phyloP scores from a whole-genome alignment of 192 early-diverging fungal species.

The Coemansia sp. region DNA sequence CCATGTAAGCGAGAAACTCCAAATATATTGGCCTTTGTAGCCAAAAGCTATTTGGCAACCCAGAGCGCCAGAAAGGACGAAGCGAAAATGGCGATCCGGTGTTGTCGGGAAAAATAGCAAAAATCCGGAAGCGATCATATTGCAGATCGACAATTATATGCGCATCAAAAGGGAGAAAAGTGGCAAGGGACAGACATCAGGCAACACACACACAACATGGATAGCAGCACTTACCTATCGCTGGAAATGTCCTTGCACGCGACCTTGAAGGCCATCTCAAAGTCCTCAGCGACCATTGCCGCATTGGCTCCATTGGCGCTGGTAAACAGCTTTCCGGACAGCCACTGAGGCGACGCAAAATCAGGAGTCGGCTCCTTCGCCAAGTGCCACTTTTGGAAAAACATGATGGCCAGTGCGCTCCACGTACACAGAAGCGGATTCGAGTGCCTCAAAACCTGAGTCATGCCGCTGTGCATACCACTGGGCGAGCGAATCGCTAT shows the following conservation, averaged over 20 bases:
- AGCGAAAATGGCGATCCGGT: neutral
- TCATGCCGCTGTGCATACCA: neutral
- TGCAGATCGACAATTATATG: neutral
- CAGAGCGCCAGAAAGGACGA: neutral
- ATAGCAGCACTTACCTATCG: conserved; percentile 44
- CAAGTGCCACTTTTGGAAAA: conserved; percentile 41
- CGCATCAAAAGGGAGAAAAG: neutral
- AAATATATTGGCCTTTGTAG: neutral
- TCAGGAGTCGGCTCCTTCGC: conserved; percentile 37
- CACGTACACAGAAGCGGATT: conserved; percentile 46
- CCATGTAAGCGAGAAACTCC: neutral
- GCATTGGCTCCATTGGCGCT: neutral
- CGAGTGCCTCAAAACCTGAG: conserved; percentile 19
- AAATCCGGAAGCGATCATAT: neutral
- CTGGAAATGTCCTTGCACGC: conserved; percentile 19
- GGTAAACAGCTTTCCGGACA: conserved; percentile 33
- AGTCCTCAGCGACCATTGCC: neutral
- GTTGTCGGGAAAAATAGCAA: neutral
- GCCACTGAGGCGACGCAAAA: conserved; percentile 36
- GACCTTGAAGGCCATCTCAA: neutral
- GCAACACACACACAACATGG: neutral
- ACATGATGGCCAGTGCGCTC: conserved; percentile 35
- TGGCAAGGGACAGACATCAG: neutral
- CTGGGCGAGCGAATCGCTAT: neutral
- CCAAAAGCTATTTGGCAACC: neutral